Evolutionary conservation across 108 stramenopile species (phyloP), one percentile per base, ranked within the genome.

Genomic region (Parietichytrium sp.): DNA sequence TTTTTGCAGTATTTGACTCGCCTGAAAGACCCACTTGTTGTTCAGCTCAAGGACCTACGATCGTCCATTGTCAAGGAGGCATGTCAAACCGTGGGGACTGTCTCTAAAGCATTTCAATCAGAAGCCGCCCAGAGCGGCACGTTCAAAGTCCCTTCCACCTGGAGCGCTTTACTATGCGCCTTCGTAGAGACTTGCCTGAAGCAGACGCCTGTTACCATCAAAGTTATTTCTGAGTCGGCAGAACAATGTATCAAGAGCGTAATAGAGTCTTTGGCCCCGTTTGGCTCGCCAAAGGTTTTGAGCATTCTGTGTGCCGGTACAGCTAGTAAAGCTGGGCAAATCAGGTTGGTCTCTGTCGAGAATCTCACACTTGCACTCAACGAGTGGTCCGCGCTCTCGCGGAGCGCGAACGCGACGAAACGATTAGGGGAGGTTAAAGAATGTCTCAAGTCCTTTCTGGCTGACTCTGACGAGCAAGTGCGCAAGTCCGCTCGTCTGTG

Each of bases 191-290:
- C 18, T 23, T 72, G 55, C 29, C 38, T 72, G 20, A 72, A 18
- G 18, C 55, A 72, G 29, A 15, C 55, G 55, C 42, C 36, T 23
- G 55, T 72, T 13, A 16, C 55, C 7, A 72, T 72, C 55, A 72
- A 72, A 38, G 55, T 72, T 7, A 72, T 72, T 23, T 72, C 55
- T n/a, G 55, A 72, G 18, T 27, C 55, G 4, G 55, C 55, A 42
- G 55, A 72, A 23, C 4, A 8, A 18, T 72, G 55, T 38, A 0
- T 18, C 4, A 30, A 38, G 18, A 18, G 15, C 16, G 42, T 72
- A 0, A 72, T 72, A 4, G 16, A 16, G 6, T 23, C 36, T 1
- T 30, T 38, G 8, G 55, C 55, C 6, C 55, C 55, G 4, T 4
- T 72, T 42, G 55, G 55, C 55, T 30, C 42, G 6, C 36, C 36